Evolutionary conservation across 768 basidiomycete species (phyloP).

Genomic region (Kwoniella pini): DNA sequence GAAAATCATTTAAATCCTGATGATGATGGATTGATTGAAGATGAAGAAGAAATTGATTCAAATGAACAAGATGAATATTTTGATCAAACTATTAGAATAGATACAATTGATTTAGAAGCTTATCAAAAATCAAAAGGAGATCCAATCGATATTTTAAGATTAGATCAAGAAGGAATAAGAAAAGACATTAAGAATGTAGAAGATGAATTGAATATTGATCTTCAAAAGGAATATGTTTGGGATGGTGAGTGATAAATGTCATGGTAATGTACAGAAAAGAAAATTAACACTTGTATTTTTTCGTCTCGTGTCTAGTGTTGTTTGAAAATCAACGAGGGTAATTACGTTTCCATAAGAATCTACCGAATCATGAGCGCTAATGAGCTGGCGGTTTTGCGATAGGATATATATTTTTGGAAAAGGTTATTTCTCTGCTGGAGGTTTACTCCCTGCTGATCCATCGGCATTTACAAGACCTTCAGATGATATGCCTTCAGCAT

Average conservation of each 20-base stretch:
- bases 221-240: constrained; percentile 41
- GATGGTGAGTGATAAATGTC: constrained; percentile 51
- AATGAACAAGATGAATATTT: constrained; percentile 16
- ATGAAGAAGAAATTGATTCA: constrained; percentile 16
- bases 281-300: no score
- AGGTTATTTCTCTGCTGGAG: constrained; percentile 41
- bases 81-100: neutral
- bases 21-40: constrained; percentile 5
- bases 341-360: neutral
- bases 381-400: neutral
- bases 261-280: no score
- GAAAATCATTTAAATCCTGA: constrained; percentile 2
- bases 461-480: constrained; percentile 43
- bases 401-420: constrained; percentile 44
- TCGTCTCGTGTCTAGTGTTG: no score
- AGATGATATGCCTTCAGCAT: constrained; percentile 32
- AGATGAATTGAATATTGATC: neutral
- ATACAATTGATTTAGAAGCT: constrained; percentile 22
- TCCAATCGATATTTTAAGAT: constrained; percentile 13
- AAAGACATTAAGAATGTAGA: constrained; percentile 16
- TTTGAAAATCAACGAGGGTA: constrained; percentile 50
- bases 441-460: constrained; percentile 44
- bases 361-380: no score
- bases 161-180: neutral
- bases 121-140: constrained; percentile 17